Evolutionary conservation across 2,329 filamentous ascomycete species (phyloP).

Genomic region (Coniella lustricola): DNA sequence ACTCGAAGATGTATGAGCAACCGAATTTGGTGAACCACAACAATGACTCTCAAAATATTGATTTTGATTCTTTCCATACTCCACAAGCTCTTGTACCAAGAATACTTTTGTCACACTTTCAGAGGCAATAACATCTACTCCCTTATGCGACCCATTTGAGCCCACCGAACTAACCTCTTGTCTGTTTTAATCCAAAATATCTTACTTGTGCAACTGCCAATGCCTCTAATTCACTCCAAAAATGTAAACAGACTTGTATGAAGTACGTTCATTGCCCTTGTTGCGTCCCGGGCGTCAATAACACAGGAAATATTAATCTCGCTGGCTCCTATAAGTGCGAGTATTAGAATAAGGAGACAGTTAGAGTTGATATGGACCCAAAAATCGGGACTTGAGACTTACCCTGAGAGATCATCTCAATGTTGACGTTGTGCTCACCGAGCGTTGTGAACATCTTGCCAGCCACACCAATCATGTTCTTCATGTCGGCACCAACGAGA

Average conservation of each 20-base stretch:
- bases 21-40: too few species aligned
- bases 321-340: constrained; percentile 63
- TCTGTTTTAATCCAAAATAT: neutral
- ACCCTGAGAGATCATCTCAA: constrained; percentile 99
- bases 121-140: too few species aligned
- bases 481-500: constrained; percentile 90
- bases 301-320: constrained; percentile 99
- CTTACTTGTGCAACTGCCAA: neutral
- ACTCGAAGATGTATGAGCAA: too few species aligned
- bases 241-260: constrained; percentile 97
- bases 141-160: too few species aligned
- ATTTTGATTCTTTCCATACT: too few species aligned
- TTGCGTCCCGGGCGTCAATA: constrained; percentile 84
- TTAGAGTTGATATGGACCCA: neutral
- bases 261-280: constrained; percentile 88
- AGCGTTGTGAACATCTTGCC: constrained; percentile 93
- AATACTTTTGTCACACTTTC: too few species aligned
- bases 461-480: constrained; percentile 92
- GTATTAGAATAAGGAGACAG: neutral
- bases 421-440: constrained; percentile 89
- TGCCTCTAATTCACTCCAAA: constrained; percentile 54
- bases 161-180: too few species aligned
- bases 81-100: too few species aligned
- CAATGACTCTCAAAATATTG: too few species aligned
- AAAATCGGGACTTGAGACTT: constrained; percentile 24